phyloP scores from a whole-genome alignment of 2,329 filamentous ascomycete species.

The Colletotrichum endophyticum region DNA sequence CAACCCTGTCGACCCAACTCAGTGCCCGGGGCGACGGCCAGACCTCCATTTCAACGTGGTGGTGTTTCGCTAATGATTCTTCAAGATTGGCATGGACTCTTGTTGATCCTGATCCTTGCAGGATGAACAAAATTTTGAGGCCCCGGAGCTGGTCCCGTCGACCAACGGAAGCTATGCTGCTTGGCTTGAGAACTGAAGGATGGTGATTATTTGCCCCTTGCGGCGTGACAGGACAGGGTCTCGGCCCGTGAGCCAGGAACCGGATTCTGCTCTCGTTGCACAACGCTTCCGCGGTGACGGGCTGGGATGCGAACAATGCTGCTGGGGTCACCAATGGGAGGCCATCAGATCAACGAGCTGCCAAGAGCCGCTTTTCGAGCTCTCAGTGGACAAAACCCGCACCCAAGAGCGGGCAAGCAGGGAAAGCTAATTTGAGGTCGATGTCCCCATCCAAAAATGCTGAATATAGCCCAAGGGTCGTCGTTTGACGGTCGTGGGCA shows the following conservation, averaged over 20 bases:
- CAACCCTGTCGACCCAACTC: neutral
- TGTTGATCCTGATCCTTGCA: neutral
- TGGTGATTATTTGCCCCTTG: neutral
- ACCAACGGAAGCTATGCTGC: neutral
- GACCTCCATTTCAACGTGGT: neutral
- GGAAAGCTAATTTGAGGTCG: neutral
- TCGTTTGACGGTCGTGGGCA: neutral
- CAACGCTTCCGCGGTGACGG: slow-evolving; percentile 6
- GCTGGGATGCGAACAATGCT: slow-evolving; percentile 3
- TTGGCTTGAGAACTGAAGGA: neutral
- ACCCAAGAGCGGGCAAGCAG: neutral
- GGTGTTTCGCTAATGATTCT: neutral
- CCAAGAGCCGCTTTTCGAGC: neutral
- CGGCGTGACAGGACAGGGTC: neutral
- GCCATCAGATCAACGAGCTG: neutral
- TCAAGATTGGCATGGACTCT: neutral
- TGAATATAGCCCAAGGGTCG: slow-evolving; percentile 10
- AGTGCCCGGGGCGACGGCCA: neutral
- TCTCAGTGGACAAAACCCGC: slow-evolving; percentile 10
- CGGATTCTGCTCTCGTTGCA: neutral
- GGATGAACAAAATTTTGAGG: neutral
- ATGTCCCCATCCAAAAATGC: slow-evolving; percentile 11
- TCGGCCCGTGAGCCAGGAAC: slow-evolving; percentile 1
- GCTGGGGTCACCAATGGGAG: neutral
- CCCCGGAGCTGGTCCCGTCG: neutral